Evolutionary conservation across 1,139 yeast species (phyloP).

Genomic region (Hyphopichia wangnamkhiaoensis): DNA sequence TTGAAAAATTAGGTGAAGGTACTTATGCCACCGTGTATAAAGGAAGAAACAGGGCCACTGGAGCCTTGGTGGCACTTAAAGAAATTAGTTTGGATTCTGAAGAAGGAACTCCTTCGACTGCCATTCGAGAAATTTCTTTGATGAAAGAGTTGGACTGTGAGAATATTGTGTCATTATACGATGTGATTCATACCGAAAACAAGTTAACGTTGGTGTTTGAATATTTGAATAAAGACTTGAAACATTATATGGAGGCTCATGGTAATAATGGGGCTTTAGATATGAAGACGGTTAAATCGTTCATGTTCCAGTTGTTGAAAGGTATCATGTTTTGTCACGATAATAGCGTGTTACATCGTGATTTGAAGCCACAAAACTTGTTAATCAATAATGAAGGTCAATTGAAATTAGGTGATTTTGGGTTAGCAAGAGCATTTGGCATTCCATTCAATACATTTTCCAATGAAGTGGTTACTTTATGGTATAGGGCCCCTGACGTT

Average conservation of each 20-base stretch:
- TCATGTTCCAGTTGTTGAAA: slow-evolving; percentile 87
- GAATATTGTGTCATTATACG: slow-evolving; percentile 88
- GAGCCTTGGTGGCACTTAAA: slow-evolving; percentile 90
- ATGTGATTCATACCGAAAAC: slow-evolving; percentile 95
- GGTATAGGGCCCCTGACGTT: slow-evolving; percentile 99
- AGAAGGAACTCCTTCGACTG: slow-evolving; percentile 98
- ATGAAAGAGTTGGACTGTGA: slow-evolving; percentile 97
- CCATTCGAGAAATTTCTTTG: slow-evolving; percentile 91
- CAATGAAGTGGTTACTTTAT: slow-evolving; percentile 93
- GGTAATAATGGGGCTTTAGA: slow-evolving; percentile 85
- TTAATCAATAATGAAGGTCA: slow-evolving; percentile 87
- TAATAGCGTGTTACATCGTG: slow-evolving; percentile 91
- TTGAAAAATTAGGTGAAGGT: slow-evolving; percentile 95
- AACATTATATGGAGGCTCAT: slow-evolving; percentile 88
- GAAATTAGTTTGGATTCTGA: slow-evolving; percentile 94
- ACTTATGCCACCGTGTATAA: slow-evolving; percentile 98
- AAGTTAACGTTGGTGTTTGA: slow-evolving; percentile 92
- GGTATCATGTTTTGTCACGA: slow-evolving; percentile 96
- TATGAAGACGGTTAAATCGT: slow-evolving; percentile 76
- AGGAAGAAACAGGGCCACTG: slow-evolving; percentile 89
- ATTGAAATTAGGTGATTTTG: slow-evolving; percentile 94
- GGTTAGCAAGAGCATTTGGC: slow-evolving; percentile 96
- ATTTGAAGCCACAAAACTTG: slow-evolving; percentile 91
- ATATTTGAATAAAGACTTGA: slow-evolving; percentile 90
- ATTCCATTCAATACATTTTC: slow-evolving; percentile 97